A percentile compares a stretch with the other conserved stretches of the same genome.
Evolutionary conservation across 768 basidiomycete genomes (phyloP).

Genomic region (Russula ochroleuca): DNA sequence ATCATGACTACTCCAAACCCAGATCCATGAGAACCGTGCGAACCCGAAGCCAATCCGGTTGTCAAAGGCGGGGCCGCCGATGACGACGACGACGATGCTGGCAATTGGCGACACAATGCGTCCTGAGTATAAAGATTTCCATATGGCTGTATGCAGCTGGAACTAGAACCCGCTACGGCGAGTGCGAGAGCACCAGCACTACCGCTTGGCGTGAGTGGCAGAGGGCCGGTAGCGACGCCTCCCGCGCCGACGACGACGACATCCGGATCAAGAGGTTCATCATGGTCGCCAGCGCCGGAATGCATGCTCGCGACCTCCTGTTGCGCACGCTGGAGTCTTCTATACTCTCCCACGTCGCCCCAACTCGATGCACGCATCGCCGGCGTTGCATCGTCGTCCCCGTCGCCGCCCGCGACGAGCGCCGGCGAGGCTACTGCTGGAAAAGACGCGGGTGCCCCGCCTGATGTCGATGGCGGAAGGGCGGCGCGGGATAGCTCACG

Average conservation of each 20-base stretch:
- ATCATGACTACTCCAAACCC: background rate
- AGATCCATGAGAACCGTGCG: slow-evolving; percentile 1
- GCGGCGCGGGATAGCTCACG: slow-evolving; percentile 6
- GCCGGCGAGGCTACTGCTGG: background rate
- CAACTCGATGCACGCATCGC: slow-evolving; percentile 28
- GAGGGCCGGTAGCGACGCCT: slow-evolving; percentile 19
- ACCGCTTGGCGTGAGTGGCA: slow-evolving; percentile 25
- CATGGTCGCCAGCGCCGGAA: slow-evolving; percentile 25
- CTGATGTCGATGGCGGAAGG: background rate
- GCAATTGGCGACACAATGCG: slow-evolving; percentile 2
- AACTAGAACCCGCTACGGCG: background rate
- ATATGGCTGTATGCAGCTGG: background rate
- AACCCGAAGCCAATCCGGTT: background rate
- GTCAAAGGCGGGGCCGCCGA: background rate
- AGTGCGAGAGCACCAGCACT: slow-evolving; percentile 19
- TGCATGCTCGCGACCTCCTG: slow-evolving; percentile 23
- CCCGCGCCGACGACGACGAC: slow-evolving; percentile 27
- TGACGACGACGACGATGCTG: background rate
- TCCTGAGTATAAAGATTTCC: background rate
- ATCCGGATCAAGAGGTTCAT: slow-evolving; percentile 24
- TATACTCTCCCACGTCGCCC: slow-evolving; percentile 28
- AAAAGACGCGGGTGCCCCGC: background rate
- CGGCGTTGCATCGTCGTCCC: background rate
- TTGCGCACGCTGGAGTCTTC: slow-evolving; percentile 2
- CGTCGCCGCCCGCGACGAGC: background rate